Evolutionary conservation across 371 early-diverging fungal genomes (phyloP).

Genomic region (Circinella umbellata): DNA sequence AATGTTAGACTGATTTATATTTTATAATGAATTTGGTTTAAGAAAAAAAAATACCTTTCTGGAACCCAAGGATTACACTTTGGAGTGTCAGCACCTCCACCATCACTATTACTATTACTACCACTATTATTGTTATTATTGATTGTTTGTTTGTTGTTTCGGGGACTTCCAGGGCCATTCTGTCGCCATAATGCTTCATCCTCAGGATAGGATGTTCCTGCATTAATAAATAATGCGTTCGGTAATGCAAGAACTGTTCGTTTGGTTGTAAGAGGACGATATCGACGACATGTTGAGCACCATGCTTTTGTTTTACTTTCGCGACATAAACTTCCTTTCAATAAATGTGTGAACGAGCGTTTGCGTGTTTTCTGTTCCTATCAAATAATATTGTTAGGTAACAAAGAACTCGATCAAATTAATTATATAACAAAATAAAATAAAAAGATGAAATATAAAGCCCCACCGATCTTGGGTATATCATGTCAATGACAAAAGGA

Average conservation of each 20-base stretch:
- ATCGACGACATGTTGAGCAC: constrained; percentile 77
- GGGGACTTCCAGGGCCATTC: constrained; percentile 47
- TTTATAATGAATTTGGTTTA: neutral
- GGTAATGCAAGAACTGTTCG: constrained; percentile 69
- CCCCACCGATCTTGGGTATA: constrained; percentile 66
- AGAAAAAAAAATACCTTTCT: constrained; percentile 33
- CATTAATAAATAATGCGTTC: constrained; percentile 71
- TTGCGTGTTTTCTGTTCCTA: constrained; percentile 47
- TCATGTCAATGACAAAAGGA: constrained; percentile 83
- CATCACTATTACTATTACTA: neutral
- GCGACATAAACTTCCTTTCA: constrained; percentile 71
- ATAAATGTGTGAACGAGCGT: constrained; percentile 60
- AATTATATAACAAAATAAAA: neutral
- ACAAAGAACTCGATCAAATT: no score
- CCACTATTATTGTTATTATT: constrained; percentile 11
- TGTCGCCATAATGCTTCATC: constrained; percentile 58
- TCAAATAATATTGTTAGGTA: neutral
- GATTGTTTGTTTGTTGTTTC: constrained; percentile 13
- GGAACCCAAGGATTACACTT: constrained; percentile 45
- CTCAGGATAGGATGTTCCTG: constrained; percentile 61
- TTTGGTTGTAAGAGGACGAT: constrained; percentile 70
- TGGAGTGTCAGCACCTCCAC: neutral
- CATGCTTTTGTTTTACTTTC: constrained; percentile 81
- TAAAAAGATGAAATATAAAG: neutral
- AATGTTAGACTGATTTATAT: neutral